Evolutionary conservation across 192 early-diverging fungal species (phyloP), one percentile per base, ranked within the genome.

Genomic region (Spinellus fusiger): DNA sequence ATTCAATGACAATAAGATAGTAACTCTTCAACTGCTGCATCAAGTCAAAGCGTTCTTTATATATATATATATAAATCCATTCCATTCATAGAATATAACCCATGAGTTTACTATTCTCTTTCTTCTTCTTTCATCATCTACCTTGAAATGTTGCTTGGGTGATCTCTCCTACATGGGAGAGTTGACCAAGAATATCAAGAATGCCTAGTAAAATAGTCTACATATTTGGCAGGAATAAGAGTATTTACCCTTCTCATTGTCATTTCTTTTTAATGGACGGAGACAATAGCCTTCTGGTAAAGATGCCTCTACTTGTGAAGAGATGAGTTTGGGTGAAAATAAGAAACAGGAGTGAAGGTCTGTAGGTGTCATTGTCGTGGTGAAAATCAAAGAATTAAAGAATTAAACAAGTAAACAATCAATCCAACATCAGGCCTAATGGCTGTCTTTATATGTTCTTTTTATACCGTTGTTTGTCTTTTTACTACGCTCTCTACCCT

Each of bases 1-100:
- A 82, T 62, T 96, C 93, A 61, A 98, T 89, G 7, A 95, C 95
- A n/a, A 89, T 78, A 25, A 89, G 77, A 73, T 88, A 89, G 70
- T 88, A 89, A 27, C 68, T 66, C 4, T 86, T 79, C 26, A 81
- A 77, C 10, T 77, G 75, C 59, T 86, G 83, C 79, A 98, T 80
- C 47, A 84, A 76, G 44, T 86, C 76, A 74, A 90, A 95, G 37
- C 83, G 81, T 47, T 93, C 88, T 79, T 61, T 52, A 44, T 44
- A 67, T 31, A 32, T 32, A 15, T 16, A 23, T 48, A 33, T n/a
- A 4, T 7, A 31, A 50, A 12, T 22, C 18, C 8, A 18, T 33
- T 34, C 51, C 25, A 50, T 33, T 48, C 35, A 9, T 40, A 40
- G 38, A 52, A 7, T 15, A 13, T 25, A 34, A 20, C 1, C 23